Conservation (phyloP, 192 early-diverging fungal species). For the Coemansia sp. region DNA sequence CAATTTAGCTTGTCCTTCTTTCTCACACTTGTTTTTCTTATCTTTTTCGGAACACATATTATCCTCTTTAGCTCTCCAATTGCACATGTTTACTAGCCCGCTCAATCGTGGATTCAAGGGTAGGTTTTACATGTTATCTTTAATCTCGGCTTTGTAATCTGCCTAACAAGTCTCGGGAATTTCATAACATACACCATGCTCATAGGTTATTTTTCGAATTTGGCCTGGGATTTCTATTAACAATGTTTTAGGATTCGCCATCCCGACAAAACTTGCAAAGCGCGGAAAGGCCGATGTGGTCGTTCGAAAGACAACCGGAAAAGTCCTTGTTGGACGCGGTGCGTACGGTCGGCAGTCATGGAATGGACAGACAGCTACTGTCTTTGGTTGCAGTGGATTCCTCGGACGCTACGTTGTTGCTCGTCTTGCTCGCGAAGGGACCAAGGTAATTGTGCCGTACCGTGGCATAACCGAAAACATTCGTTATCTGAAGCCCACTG, state of each 20-base stretch:
- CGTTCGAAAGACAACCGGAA: conserved; percentile 48
- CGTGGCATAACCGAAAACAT: conserved; percentile 82
- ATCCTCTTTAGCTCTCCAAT: neutral
- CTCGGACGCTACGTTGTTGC: conserved; percentile 92
- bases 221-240: neutral
- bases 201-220: neutral
- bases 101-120: conserved; percentile 34
- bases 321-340: conserved; percentile 60
- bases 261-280: conserved; percentile 30
- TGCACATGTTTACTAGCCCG: conserved; percentile 24
- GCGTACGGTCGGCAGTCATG: conserved; percentile 75
- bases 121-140: conserved; percentile 1
- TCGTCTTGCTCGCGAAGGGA: conserved; percentile 89
- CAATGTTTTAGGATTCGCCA: conserved; percentile 24
- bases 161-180: too few relatives aligned
- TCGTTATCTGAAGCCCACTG: conserved; percentile 88
- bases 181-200: too few relatives aligned
- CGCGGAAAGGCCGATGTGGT: conserved; percentile 53
- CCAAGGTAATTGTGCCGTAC: conserved; percentile 88
- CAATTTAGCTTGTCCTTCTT: too few relatives aligned
- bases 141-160: too few relatives aligned
- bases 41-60: neutral
- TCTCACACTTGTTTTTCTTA: too few relatives aligned
- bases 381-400: conserved; percentile 96
- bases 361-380: conserved; percentile 88